Base-by-base conservation (phyloP, 31 red algal species). In the Endocladia muricata region DNA sequence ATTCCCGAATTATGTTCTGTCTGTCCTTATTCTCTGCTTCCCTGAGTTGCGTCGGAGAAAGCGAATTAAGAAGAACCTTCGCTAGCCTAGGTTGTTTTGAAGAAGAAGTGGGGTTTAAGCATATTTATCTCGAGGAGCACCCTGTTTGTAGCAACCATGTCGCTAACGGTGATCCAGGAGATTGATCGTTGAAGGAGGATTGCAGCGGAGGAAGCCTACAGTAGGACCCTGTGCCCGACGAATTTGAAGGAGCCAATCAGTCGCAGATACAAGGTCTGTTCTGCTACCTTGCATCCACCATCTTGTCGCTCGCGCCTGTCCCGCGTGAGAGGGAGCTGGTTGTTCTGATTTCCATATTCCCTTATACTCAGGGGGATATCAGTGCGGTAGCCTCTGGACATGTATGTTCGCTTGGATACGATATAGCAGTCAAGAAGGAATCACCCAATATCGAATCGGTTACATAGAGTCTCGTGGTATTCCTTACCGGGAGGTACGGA, bases 41-140 rank as follows among this genome's bases (percentile, higher is more conserved):
- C 73, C 51, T 77, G 71, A 36, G 49, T 86, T 8, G 41, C 72
- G 52, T 86, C 60, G 22, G 73, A 86, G 62, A 77, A 86, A 4
- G 72, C 71, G 7, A 77, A 34, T 23, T 71, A 71, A 8, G 29
- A 29, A 1, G 49, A 54, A 35, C 31, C 0, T 3, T 43, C 2
- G n/a, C 26, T 1, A 13, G 28, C 3, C 38, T 39, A 22, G 1
- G 35, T 61, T 2, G 4, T 32, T n/a, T 0, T 4, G 73, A 52
- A 77, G 2, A 29, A 15, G 23, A 78, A 1, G 0, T 5, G 6
- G 1, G 83, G 71, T 22, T 7, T 28, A 1, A 77, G 41, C 5
- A 35, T 31, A 5, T 41, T 39, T 1, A 86, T 38, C 39, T 86
- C 73, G 13, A 43, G 30, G 19, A 86, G 60, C 3, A 70, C 22